Base-by-base conservation (phyloP, 2,329 filamentous ascomycete species). In the Phyllosticta ampelicida region DNA sequence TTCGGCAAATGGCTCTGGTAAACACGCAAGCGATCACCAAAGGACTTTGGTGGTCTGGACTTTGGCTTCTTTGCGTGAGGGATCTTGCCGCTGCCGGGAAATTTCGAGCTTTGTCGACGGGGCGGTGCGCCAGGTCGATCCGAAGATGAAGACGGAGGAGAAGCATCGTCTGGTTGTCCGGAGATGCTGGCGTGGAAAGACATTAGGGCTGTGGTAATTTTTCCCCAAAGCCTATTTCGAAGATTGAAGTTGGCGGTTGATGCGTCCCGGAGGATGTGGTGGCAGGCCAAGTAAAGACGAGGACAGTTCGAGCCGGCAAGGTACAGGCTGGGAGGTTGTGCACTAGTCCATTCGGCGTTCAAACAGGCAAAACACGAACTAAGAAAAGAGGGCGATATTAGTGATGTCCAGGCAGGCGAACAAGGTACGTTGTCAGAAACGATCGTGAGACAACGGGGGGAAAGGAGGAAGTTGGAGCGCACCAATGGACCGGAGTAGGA, bases 1-100 rank as follows among this genome's bases (percentile, higher is more conserved):
- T 72, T 72, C 4, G 79, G 78, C 3, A 82, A 63, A 6, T 74
- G 69, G 29, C 74, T 66, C 55, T 74, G 74, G 0, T 74, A 65
- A 21, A 80, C 73, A 5, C 71, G 65, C 5, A 77, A 62, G 52
- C 75, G 73, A 62, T 82, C 78, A 36, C 78, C 73, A n/a, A 78
- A 62, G 20, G 74, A 73, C 36, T 69, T 68, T 0, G 78, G 75
- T 9, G 76, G 74, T 49, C 78, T 72, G 13, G 72, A 68, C 59
- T 78, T 77, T 20, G 78, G 77, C 61, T 77, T 75, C 62, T 77
- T 74, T 13, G 73, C 71, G 62, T 74, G 48, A 5, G 57, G 57
- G 8, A 59, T 26, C 16, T 19, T 20, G 53, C 57, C 57, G 23
- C 36, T 54, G 18, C 36, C 23, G 8, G 48, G 52, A 6, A 58